Evolutionary conservation across 2,329 filamentous ascomycete species (phyloP).

Genomic region (Stemphylium vesicarium): DNA sequence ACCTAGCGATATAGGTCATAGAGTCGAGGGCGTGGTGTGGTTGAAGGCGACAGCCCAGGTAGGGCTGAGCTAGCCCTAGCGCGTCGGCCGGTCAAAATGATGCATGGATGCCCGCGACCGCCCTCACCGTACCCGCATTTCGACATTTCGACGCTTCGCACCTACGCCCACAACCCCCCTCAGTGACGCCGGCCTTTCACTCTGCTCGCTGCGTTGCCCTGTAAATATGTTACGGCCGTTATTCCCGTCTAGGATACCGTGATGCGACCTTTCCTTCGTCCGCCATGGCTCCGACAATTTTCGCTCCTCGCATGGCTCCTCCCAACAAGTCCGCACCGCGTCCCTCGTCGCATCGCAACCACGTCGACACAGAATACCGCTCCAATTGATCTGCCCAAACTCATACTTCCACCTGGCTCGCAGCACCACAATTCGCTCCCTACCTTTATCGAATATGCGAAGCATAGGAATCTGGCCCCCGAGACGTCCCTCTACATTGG

Average conservation of each 20-base stretch:
- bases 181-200: not conserved
- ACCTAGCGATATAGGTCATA: too few relatives aligned
- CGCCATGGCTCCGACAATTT: constrained; percentile 28
- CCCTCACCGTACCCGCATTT: constrained; percentile 1
- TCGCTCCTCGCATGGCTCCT: constrained; percentile 31
- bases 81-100: constrained; percentile 12
- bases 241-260: constrained; percentile 15
- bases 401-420: constrained; percentile 40
- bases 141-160: constrained; percentile 1
- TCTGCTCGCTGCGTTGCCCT: not conserved
- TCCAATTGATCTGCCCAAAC: constrained; percentile 35
- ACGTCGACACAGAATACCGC: constrained; percentile 33
- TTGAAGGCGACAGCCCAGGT: not conserved
- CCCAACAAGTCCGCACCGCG: constrained; percentile 28
- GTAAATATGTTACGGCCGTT: constrained; percentile 32
- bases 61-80: constrained; percentile 30
- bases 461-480: constrained; percentile 61
- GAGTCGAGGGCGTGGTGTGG: constrained; percentile 6
- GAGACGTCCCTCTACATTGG: constrained; percentile 70
- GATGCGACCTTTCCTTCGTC: constrained; percentile 37
- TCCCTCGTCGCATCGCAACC: constrained; percentile 37
- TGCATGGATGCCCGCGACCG: not conserved
- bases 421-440: constrained; percentile 66
- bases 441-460: constrained; percentile 70
- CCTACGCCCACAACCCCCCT: constrained; percentile 2